Base-by-base conservation (phyloP, 2,329 filamentous ascomycete species). In the Fusarium lateritium region DNA sequence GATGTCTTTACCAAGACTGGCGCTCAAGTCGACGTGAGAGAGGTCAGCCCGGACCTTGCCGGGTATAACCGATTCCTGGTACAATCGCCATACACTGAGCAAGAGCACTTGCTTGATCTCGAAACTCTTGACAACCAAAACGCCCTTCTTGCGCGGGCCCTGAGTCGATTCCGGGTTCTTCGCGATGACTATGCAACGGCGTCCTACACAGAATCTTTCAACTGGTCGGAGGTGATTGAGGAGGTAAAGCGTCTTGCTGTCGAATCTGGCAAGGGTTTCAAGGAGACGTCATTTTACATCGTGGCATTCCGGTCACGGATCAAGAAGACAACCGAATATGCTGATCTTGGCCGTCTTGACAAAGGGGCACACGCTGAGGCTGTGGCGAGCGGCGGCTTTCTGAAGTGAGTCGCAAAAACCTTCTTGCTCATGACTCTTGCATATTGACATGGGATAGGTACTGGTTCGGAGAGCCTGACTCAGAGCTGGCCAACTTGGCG, bases 271-370 rank as follows among this genome's bases (percentile, higher is more conserved):
- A 80, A 80, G 7, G 64, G 59, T 3, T 95, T 92, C 89, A 85
- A 83, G 55, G 82, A 85, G 62, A 86, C 85, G 50, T 85, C 83
- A 28, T 97, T 95, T 82, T 97, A 95, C 80, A 89, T 96, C 57
- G 94, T 97, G 40, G 91, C 91, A 6, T 97, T 97, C 80, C 87
- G 93, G 17, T 95, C 92, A 7, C 86, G 85, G 68, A 88, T 97
- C 57, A 89, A 89, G 38, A 83, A 86, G 3, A 86, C 84, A 14
- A 91, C 91, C 2, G 88, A 93, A 66, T 88, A 89, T 62, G 86
- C 87, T 13, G 85, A 91, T 61, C 85, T 97, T 39, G 90, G 90
- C 40, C 84, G 85, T 26, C 84, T 97, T 33, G 94, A 97, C 79
- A 90, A 91, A 75, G 89, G 89, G 62, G 92, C 92, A 8, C 94